phyloP scores from a whole-genome alignment of 2,329 filamentous ascomycete species.

The Aspergillus sojae region DNA sequence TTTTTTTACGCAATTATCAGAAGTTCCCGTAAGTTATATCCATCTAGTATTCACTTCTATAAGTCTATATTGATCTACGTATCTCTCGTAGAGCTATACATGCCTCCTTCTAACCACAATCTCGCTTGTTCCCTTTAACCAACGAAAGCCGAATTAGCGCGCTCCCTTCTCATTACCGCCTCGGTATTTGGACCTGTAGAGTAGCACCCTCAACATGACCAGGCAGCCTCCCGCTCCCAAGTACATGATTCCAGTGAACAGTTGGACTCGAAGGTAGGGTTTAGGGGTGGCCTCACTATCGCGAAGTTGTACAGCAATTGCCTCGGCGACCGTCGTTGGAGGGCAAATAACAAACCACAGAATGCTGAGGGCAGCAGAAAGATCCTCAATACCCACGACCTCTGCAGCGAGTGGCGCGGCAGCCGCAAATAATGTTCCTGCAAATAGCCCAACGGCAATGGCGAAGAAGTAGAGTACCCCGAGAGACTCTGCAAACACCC shows the following conservation, averaged over 20 bases:
- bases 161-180: too few relatives aligned
- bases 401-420: neutral
- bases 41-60: too few relatives aligned
- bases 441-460: neutral
- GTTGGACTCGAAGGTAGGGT: neutral
- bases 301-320: conserved; percentile 2
- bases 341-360: neutral
- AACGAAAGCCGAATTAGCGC: too few relatives aligned
- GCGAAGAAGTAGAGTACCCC: neutral
- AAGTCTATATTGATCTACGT: too few relatives aligned
- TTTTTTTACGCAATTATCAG: too few relatives aligned
- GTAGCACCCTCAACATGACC: too few relatives aligned
- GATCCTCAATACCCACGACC: neutral
- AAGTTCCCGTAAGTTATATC: too few relatives aligned
- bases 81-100: too few relatives aligned
- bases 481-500: neutral
- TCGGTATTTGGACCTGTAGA: too few relatives aligned
- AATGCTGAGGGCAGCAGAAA: neutral
- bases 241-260: neutral
- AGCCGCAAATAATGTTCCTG: neutral
- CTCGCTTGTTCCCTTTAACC: too few relatives aligned
- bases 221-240: neutral
- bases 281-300: neutral
- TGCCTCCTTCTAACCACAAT: too few relatives aligned
- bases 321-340: neutral